A percentile compares a stretch with the other conserved stretches of the same genome.
Conservation (phyloP, 192 early-diverging fungal species). For the Coemansia reversa region DNA sequence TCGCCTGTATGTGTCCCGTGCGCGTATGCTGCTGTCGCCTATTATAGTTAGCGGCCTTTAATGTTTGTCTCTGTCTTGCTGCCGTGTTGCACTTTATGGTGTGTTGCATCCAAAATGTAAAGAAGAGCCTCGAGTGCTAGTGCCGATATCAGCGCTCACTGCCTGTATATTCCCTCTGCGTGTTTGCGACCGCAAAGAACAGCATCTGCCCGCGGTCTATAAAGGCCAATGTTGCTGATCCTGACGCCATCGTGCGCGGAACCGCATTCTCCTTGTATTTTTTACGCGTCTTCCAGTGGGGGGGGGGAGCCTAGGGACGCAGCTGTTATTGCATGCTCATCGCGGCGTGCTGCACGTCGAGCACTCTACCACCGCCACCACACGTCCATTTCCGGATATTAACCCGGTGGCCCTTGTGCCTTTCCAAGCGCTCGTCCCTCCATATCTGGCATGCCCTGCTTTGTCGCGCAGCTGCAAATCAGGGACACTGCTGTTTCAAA, state of each 20-base stretch:
- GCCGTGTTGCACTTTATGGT: neutral
- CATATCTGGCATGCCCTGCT: neutral
- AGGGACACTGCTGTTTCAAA: neutral
- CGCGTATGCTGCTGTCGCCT: too few species aligned
- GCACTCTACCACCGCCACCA: neutral
- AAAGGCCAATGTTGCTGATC: neutral
- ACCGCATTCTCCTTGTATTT: neutral
- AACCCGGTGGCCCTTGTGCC: neutral
- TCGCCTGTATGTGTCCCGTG: too few species aligned
- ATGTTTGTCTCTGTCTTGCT: neutral
- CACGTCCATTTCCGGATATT: neutral
- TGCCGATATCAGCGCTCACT: neutral
- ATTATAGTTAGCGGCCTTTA: too few species aligned
- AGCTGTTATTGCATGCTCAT: too few species aligned
- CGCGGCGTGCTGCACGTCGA: neutral
- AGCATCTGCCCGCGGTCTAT: neutral
- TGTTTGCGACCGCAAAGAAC: neutral
- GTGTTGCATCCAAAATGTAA: neutral
- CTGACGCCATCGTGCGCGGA: neutral
- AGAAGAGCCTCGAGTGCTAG: neutral
- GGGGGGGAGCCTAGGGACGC: neutral
- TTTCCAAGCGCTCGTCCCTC: neutral
- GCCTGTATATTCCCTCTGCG: neutral
- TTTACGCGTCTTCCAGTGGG: neutral
- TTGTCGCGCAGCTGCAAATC: neutral